Conservation (phyloP, 148 eudicot genomes). For the Camellia japonica region DNA sequence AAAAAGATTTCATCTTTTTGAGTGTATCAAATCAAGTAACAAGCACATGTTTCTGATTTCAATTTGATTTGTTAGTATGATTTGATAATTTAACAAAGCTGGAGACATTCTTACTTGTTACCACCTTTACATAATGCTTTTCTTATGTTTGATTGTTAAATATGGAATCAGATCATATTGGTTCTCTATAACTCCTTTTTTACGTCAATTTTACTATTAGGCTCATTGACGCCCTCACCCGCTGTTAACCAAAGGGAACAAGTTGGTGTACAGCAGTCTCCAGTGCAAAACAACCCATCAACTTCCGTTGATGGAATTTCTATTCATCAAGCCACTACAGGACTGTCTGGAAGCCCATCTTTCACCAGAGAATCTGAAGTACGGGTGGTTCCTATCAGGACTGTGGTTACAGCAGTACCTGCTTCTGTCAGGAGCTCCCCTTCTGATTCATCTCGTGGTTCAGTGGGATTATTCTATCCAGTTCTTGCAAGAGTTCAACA, state of each 20-base stretch:
- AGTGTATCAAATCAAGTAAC: no score
- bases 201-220: constrained; percentile 17
- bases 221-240: constrained; percentile 29
- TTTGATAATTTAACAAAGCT: neutral
- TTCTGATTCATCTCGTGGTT: constrained; percentile 35
- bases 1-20: neutral
- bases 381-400: constrained; percentile 45
- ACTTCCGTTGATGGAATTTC: constrained; percentile 30
- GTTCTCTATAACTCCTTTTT: constrained; percentile 6
- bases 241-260: constrained; percentile 31
- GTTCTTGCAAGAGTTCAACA: constrained; percentile 49
- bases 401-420: constrained; percentile 44
- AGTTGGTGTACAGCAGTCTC: constrained; percentile 28
- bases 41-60: neutral
- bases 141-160: neutral
- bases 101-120: neutral
- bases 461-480: constrained; percentile 42
- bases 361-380: constrained; percentile 30
- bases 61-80: neutral
- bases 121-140: neutral
- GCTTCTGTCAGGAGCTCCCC: constrained; percentile 27
- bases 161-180: neutral
- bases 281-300: constrained; percentile 22
- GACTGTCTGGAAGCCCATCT: constrained; percentile 20
- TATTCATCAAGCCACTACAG: constrained; percentile 18